These are phyloP conservation scores for Rhodotorula sp. DNA, from an alignment of 1,284 basidiomycete genomes.

Conservation along the genomic window DNA sequence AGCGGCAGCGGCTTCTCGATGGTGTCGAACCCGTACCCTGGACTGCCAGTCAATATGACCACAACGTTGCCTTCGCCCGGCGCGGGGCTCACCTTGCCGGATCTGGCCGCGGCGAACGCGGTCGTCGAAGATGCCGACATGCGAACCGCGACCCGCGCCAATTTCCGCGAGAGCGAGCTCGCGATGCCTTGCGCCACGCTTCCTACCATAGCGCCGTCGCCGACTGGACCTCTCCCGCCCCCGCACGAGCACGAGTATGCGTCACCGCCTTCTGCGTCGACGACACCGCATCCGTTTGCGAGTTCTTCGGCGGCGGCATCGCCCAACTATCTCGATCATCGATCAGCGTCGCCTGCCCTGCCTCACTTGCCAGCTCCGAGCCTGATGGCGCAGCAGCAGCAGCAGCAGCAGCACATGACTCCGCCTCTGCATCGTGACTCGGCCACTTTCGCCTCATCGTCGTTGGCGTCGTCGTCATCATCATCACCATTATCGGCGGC, in stretches of 20 bases:
- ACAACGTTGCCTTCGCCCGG: too few relatives aligned
- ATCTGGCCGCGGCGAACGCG: neutral
- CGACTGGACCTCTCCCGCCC: neutral
- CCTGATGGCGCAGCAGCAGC: neutral
- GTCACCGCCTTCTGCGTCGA: neutral
- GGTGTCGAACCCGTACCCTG: too few relatives aligned
- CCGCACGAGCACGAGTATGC: too few relatives aligned
- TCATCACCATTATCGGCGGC: too few relatives aligned
- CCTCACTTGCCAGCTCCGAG: neutral
- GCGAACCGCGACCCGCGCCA: neutral
- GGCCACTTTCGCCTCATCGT: neutral
- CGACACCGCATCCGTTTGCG: neutral
- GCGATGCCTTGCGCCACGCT: neutral
- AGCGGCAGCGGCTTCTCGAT: too few relatives aligned
- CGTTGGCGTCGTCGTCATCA: too few relatives aligned
- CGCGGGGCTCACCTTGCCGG: neutral
- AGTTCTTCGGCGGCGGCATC: neutral
- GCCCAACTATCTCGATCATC: neutral
- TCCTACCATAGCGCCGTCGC: neutral
- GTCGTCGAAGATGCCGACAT: neutral
- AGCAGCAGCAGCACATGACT: neutral
- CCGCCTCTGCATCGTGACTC: neutral
- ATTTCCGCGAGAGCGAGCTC: slow-evolving; percentile 1
- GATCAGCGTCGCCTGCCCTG: neutral
- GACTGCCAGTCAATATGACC: too few relatives aligned